Base-by-base conservation (phyloP, 2,329 filamentous ascomycete genomes). In the Bipolaris bicolor region DNA sequence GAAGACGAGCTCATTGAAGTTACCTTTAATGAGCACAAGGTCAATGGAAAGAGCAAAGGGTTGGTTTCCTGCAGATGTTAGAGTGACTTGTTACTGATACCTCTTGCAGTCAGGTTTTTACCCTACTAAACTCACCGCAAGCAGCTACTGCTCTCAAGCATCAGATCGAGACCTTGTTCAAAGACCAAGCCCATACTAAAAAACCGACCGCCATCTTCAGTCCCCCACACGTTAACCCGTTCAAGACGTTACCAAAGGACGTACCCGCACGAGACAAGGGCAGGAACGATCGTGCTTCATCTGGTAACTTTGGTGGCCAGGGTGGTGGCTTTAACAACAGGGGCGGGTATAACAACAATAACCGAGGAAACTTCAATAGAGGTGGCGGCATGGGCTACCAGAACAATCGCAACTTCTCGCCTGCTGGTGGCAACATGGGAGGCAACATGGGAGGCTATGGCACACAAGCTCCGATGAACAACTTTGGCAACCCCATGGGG, bases 11-110 rank as follows among this genome's bases (percentile, higher is more conserved):
- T 98, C 16, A 92, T 91, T 69, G 95, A 98, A 60, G 87, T 99
- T 49, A 97, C 93, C 0, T 99, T 98, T 76, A 97, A 92, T 70
- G 95, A 99, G 76, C 95, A 98, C 78, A 99, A 99, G 76, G 93
- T 98, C 46, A 99, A 99, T 67, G 95, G 95, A 67, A 99, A 99
- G 80, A 97, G 92, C 79, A 97, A 98, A 81, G 94, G 95, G 93
- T 96, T 83, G 63, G 87, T 77, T 15, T 18, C 18, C 31, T 31
- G 48, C 7, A 6, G 37, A 3, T 1, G 5, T 29, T 18, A 3
- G 20, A 37, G 7, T 3, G 3, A 11, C 22, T 40, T 33, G 22
- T 39, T 37, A 44, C 63, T 71, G 33, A 71, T 53, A 49, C 11
- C 16, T 40, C 13, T 24, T 52, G 50, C 61, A 87, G 85, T 39